Base-by-base conservation (phyloP, 2,329 filamentous ascomycete genomes). In the Diplodia seriata region DNA sequence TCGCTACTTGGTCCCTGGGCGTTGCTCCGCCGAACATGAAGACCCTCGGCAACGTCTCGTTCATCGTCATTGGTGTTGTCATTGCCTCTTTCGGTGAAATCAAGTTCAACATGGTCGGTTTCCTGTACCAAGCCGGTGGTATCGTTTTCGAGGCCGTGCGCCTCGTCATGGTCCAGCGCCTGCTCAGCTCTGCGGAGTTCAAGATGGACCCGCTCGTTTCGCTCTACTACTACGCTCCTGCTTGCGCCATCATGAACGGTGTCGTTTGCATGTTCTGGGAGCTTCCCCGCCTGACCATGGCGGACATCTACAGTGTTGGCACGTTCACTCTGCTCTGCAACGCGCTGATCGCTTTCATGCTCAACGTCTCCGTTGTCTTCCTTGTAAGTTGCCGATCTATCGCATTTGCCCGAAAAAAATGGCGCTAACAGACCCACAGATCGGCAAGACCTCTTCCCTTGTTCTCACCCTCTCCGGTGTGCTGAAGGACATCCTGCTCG, bases 71-170 rank as follows among this genome's bases (percentile, higher is more conserved):
- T 65, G 95, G 95, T 85, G 94, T 98, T 73, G 85, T 97, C 72
- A 93, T 99, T 76, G 95, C 95, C 61, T 97, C 94, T 1, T 87
- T 97, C 71, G 95, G 95, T 75, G 95, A 99, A 84, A 96, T 99
- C 81, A 90, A 94, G 78, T 99, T 99, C 78, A 91, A 92, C 75
- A 84, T 91, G 81, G 85, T 87, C 72, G 92, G 92, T 71, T 91
- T 95, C 81, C 78, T 93, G 71, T 93, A 89, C 85, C 92, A 95
- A 82, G 84, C 91, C 70, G 89, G 85, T 68, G 92, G 92, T 75
- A 90, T 95, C 75, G 78, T 90, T 74, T 95, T 94, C 76, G 92
- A 95, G 82, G 91, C 92, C 67, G 86, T 92, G 72, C 90, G 92
- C 75, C 85, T 95, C 69, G 92, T 91, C 82, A 90, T 95, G 89